Evolutionary conservation across 2,329 filamentous ascomycete genomes (phyloP), one percentile per base, ranked within the genome.

Genomic region (Aspergillus luchuensis): DNA sequence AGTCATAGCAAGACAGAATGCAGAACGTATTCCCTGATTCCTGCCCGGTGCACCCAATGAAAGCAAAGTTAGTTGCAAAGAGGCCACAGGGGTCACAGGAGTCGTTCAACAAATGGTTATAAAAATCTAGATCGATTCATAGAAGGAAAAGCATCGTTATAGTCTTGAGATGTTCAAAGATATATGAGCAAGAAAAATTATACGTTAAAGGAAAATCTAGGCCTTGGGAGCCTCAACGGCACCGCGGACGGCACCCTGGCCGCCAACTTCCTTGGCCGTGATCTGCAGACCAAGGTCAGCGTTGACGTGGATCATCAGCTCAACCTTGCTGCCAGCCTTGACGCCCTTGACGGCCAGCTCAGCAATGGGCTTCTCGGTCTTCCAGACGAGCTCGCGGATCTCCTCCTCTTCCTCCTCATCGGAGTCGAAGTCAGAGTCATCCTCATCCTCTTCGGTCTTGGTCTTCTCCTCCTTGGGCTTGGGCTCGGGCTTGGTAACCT

Each of bases 301-400:
- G 58, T 85, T 86, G 66, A 98, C 89, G 76, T 94, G 96, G 72
- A 98, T 86, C 75, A 92, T 96, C 57, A 98, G 88, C 83, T 99
- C 95, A 67, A 99, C 87, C 83, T 97, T 97, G 71, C 87, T 86
- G 61, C 87, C 90, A 81, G 94, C 92, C 87, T 94, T 94, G 69
- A 96, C 86, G 61, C 84, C 91, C 77, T 86, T 90, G 75, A 99
- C 80, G 33, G 89, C 90, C 10, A 91, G 89, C 82, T 99, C 95
- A 62, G 92, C 93, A 62, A 99, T 86, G 30, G 89, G 83, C 65
- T 84, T 87, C 69, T 91, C 91, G 51, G 92, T 85, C 84, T 96
- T 97, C 92, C 92, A 97, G 61, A 95, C 83, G 84, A 95, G 92
- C 80, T 96, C 91, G 66, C 93, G 85, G 72, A 88, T 85, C 81